Evolutionary conservation across 73 alveolate genomes (phyloP).

Genomic region (Stentor roeselii): DNA sequence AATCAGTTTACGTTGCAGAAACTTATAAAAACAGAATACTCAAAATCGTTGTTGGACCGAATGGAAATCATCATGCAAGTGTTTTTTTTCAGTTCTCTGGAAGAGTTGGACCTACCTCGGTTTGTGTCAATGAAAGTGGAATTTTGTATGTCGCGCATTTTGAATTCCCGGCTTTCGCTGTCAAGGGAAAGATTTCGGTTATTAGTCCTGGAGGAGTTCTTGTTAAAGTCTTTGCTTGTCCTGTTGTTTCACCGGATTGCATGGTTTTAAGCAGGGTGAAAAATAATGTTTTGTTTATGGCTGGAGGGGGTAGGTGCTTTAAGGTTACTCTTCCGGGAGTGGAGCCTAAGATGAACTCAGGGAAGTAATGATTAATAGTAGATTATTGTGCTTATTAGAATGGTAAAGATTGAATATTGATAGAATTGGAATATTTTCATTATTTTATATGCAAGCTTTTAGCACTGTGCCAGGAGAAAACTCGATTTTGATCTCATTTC

Average conservation of each 20-base stretch:
- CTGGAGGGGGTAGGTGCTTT: background rate
- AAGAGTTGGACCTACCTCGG: constrained; percentile 90
- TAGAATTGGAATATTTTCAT: too few relatives aligned
- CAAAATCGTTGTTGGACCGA: constrained; percentile 72
- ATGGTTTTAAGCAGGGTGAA: background rate
- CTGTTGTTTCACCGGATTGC: background rate
- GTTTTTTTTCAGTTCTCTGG: constrained; percentile 90
- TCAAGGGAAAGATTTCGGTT: constrained; percentile 74
- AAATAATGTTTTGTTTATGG: too few relatives aligned
- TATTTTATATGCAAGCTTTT: too few relatives aligned
- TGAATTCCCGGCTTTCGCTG: constrained; percentile 70
- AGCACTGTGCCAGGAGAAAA: too few relatives aligned
- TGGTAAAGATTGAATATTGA: too few relatives aligned
- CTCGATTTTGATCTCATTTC: too few relatives aligned
- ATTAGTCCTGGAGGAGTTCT: constrained; percentile 62
- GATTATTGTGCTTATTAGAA: too few relatives aligned
- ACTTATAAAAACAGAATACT: constrained; percentile 77
- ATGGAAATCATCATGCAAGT: constrained; percentile 66
- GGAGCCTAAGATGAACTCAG: too few relatives aligned
- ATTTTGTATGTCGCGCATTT: constrained; percentile 76
- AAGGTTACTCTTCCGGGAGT: background rate
- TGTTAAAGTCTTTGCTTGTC: constrained; percentile 19
- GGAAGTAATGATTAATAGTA: too few relatives aligned
- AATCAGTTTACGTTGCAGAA: constrained; percentile 73
- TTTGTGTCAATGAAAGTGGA: constrained; percentile 67